Evolutionary conservation across 805 yeast species (phyloP).

Genomic region (Wickerhamomyces kurtzmanii): DNA sequence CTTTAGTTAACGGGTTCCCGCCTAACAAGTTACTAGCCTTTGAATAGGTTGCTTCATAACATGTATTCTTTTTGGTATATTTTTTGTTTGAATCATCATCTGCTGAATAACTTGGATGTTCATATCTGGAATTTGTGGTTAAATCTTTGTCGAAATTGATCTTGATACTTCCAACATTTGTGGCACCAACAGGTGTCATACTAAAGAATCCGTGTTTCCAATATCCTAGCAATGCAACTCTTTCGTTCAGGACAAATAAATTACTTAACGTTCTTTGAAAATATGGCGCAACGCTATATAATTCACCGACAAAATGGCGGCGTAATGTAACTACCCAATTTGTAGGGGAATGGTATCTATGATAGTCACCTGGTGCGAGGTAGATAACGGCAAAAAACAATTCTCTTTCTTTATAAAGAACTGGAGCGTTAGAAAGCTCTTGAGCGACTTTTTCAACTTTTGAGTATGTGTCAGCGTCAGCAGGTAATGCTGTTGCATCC

Average conservation of each 20-base stretch:
- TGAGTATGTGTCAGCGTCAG: conserved; percentile 19
- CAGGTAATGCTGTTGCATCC: conserved; percentile 44
- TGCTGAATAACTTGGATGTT: conserved; percentile 24
- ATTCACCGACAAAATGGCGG: conserved; percentile 92
- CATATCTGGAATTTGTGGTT: conserved; percentile 69
- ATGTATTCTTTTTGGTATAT: conserved; percentile 59
- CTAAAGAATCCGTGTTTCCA: conserved; percentile 97
- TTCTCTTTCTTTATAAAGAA: conserved; percentile 34
- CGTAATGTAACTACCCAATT: conserved; percentile 93
- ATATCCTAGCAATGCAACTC: conserved; percentile 90
- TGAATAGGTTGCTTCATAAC: conserved; percentile 89
- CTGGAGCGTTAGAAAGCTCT: conserved; percentile 9
- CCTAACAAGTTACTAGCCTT: conserved; percentile 68
- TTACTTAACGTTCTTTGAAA: conserved; percentile 84
- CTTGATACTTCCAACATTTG: conserved; percentile 93
- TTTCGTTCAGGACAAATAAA: conserved; percentile 83
- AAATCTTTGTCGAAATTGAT: conserved; percentile 87
- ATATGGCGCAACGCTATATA: conserved; percentile 93
- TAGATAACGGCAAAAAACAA: conserved; percentile 87
- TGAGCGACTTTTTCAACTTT: conserved; percentile 30
- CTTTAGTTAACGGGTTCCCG: conserved; percentile 84
- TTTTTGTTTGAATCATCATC: conserved; percentile 13
- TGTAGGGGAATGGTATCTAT: conserved; percentile 91
- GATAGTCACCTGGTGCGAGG: conserved; percentile 97
- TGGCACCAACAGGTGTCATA: conserved; percentile 99